Evolutionary conservation across 208 protist species (phyloP).

Genomic region (Wallacemonas sp.): DNA sequence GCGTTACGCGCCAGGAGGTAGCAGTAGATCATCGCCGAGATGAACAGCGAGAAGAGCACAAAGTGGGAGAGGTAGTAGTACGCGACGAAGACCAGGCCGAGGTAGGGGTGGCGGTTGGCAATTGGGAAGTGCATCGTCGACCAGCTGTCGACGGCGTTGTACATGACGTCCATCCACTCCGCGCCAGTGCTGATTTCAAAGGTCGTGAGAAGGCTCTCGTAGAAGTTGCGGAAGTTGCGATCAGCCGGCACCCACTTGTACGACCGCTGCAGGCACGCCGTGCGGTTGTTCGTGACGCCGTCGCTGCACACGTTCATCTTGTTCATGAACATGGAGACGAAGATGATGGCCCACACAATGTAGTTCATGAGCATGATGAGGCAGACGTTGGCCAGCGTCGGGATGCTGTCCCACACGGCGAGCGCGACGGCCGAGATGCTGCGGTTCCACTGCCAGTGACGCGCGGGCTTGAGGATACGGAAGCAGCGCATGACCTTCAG

Average conservation of each 20-base stretch:
- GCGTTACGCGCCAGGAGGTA: constrained; percentile 80
- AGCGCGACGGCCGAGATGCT: constrained; percentile 66
- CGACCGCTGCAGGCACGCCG: constrained; percentile 34
- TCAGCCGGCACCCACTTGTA: constrained; percentile 40
- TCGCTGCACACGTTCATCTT: constrained; percentile 79
- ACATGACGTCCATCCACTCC: constrained; percentile 89
- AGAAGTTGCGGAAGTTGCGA: constrained; percentile 91
- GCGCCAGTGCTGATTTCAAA: constrained; percentile 91
- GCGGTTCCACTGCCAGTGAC: constrained; percentile 51
- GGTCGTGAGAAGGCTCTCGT: constrained; percentile 86
- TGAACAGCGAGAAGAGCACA: constrained; percentile 90
- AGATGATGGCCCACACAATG: constrained; percentile 92
- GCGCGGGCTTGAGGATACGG: constrained; percentile 75
- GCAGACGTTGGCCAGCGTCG: constrained; percentile 81
- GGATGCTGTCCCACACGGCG: constrained; percentile 79
- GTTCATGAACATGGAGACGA: constrained; percentile 90
- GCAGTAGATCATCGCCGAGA: constrained; percentile 87
- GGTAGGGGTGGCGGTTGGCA: constrained; percentile 62
- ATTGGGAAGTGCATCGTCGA: constrained; percentile 44
- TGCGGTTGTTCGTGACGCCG: constrained; percentile 38
- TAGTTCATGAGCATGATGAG: constrained; percentile 90
- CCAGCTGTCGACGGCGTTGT: constrained; percentile 73
- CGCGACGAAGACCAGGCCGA: constrained; percentile 87
- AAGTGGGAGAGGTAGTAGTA: constrained; percentile 92
- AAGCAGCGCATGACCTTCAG: constrained; percentile 87